Evolutionary conservation across 139 green algal species (phyloP).

Genomic region (Volvox reticuliferus): DNA sequence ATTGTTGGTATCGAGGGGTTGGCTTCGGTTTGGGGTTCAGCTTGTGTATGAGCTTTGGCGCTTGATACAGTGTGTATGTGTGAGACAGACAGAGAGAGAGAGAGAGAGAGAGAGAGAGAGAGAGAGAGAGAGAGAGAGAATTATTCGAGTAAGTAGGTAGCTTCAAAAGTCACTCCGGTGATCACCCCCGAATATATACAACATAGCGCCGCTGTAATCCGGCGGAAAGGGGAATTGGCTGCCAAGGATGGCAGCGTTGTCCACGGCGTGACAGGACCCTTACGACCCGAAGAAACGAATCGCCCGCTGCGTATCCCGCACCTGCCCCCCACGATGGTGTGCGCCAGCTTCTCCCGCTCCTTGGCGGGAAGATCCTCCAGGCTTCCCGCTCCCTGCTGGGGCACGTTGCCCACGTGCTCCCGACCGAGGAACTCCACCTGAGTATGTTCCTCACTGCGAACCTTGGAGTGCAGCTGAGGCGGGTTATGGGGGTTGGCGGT

Average conservation of each 20-base stretch:
- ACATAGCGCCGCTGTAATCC: too few relatives aligned
- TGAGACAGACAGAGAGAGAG: neutral
- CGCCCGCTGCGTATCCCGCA: neutral
- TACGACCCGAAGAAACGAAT: neutral
- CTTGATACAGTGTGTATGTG: neutral
- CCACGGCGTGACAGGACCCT: too few relatives aligned
- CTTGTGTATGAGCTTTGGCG: neutral
- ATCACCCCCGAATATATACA: too few relatives aligned
- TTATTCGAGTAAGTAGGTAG: neutral
- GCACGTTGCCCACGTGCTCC: slow-evolving; percentile 14
- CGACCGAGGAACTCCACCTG: slow-evolving; percentile 16
- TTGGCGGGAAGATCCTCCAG: neutral
- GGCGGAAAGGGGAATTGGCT: too few relatives aligned
- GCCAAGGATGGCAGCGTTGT: too few relatives aligned
- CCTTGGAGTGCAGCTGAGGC: neutral
- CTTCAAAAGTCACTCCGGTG: too few relatives aligned
- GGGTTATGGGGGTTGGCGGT: neutral
- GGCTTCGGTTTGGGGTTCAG: too few relatives aligned
- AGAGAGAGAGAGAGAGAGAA: neutral
- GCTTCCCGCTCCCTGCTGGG: neutral
- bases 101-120: neutral
- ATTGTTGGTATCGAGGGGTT: neutral
- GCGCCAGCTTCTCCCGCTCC: neutral
- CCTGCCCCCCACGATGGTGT: neutral
- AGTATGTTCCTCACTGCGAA: neutral